Conservation (phyloP, 2,329 filamentous ascomycete species). For the Leptographium wingfieldii region DNA sequence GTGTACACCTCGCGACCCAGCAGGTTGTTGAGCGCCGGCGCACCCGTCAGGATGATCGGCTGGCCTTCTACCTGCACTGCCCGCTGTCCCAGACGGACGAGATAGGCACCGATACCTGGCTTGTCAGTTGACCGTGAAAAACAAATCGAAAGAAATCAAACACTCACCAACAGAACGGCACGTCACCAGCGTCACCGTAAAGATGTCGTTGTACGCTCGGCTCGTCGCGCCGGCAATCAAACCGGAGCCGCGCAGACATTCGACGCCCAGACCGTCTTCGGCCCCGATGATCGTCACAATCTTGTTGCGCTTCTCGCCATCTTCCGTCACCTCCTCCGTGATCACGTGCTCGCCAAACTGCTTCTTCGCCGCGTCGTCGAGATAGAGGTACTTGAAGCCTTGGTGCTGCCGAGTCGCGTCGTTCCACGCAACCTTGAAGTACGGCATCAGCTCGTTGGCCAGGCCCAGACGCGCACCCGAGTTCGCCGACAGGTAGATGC, state of each 20-base stretch:
- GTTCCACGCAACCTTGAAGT: slow-evolving; percentile 97
- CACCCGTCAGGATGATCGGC: slow-evolving; percentile 96
- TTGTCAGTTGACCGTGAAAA: neutral
- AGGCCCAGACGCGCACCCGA: slow-evolving; percentile 95
- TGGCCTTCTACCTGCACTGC: slow-evolving; percentile 98
- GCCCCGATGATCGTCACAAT: slow-evolving; percentile 87
- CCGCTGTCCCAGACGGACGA: slow-evolving; percentile 95
- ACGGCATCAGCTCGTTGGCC: slow-evolving; percentile 90
- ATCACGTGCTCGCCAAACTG: slow-evolving; percentile 79
- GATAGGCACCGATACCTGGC: slow-evolving; percentile 86
- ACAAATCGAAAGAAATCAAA: neutral
- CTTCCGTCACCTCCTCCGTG: slow-evolving; percentile 74
- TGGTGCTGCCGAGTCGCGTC: slow-evolving; percentile 65
- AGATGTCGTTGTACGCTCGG: slow-evolving; percentile 95
- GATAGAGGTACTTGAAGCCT: slow-evolving; percentile 95
- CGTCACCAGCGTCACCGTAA: slow-evolving; percentile 93
- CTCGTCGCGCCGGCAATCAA: slow-evolving; percentile 96
- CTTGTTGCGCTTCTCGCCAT: slow-evolving; percentile 83
- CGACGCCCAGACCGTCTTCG: slow-evolving; percentile 93
- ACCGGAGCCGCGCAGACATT: slow-evolving; percentile 93
- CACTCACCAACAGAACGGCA: slow-evolving; percentile 84
- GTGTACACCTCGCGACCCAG: slow-evolving; percentile 97
- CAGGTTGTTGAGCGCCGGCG: slow-evolving; percentile 94
- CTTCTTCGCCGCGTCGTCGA: slow-evolving; percentile 75
- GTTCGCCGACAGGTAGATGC: slow-evolving; percentile 97